phyloP scores from a whole-genome alignment of 768 basidiomycete species.

The Suillus variegatus region DNA sequence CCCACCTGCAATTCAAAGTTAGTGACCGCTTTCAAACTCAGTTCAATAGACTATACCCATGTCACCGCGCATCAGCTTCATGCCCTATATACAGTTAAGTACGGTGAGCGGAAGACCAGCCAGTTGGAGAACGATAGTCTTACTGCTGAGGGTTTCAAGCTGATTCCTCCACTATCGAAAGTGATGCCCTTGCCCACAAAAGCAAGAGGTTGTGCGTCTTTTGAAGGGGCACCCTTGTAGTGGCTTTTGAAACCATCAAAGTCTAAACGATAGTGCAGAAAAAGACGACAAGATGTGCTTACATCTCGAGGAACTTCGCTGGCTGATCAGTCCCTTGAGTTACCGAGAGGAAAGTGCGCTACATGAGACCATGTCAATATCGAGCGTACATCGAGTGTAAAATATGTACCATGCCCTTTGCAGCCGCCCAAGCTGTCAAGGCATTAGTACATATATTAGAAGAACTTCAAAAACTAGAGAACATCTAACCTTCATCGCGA shows the following conservation, averaged over 20 bases:
- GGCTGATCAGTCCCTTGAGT: conserved; percentile 52
- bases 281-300: conserved; percentile 13
- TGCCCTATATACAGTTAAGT: conserved; percentile 45
- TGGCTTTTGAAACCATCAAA: conserved; percentile 45
- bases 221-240: conserved; percentile 72
- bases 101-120: neutral
- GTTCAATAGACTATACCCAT: conserved; percentile 58
- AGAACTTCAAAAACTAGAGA: neutral
- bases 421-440: conserved; percentile 70
- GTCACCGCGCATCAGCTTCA: conserved; percentile 86
- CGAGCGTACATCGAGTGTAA: neutral
- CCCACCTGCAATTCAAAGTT: conserved; percentile 47
- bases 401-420: conserved; percentile 75
- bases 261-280: neutral
- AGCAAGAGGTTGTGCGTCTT: conserved; percentile 61
- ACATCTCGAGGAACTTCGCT: conserved; percentile 88
- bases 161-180: conserved; percentile 88
- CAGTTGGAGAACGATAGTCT: conserved; percentile 24
- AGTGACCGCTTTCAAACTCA: neutral
- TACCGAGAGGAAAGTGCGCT: conserved; percentile 75
- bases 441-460: conserved; percentile 7
- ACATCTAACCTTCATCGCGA: conserved; percentile 25
- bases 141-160: conserved; percentile 74
- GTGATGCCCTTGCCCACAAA: conserved; percentile 90
- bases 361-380: conserved; percentile 1